Percentiles rank a stretch among this genome's conserved stretches.
These are phyloP conservation scores for Dioscorea dumetorum DNA, from an alignment of 106 monocot species.

Conservation along the genomic window DNA sequence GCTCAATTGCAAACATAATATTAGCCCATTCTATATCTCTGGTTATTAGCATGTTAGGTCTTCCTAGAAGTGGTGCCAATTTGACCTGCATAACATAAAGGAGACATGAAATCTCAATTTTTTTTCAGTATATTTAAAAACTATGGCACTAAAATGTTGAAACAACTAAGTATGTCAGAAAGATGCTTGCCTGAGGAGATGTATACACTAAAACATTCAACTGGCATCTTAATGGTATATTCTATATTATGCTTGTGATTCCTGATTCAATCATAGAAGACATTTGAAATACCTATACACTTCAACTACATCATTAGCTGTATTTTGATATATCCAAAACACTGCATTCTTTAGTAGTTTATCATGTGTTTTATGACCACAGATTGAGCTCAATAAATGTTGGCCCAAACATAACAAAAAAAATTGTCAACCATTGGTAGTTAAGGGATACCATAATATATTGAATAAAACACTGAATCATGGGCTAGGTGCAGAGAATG, in stretches of 20 bases:
- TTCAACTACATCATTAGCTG: too few relatives aligned
- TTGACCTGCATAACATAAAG: constrained; percentile 33
- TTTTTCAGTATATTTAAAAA: too few relatives aligned
- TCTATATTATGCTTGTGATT: too few relatives aligned
- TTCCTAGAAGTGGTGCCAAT: constrained; percentile 65
- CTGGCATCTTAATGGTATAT: too few relatives aligned
- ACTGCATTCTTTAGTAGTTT: background rate
- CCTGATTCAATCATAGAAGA: too few relatives aligned
- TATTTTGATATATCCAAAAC: too few relatives aligned
- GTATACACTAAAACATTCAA: background rate
- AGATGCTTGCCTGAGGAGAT: background rate
- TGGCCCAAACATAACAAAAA: too few relatives aligned
- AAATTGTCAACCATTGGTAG: too few relatives aligned
- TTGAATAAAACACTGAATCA: background rate
- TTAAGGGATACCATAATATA: too few relatives aligned
- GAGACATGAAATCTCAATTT: background rate
- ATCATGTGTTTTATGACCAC: background rate
- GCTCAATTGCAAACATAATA: constrained; percentile 92
- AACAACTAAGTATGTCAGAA: background rate
- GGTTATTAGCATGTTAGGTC: constrained; percentile 80
- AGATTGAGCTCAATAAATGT: too few relatives aligned
- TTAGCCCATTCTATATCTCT: constrained; percentile 99
- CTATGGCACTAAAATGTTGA: background rate
- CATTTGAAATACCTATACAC: too few relatives aligned
- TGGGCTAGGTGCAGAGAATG: background rate